Evolutionary conservation across 768 basidiomycete species (phyloP), one percentile per base, ranked within the genome.

Genomic region (Boletus reticulatus): DNA sequence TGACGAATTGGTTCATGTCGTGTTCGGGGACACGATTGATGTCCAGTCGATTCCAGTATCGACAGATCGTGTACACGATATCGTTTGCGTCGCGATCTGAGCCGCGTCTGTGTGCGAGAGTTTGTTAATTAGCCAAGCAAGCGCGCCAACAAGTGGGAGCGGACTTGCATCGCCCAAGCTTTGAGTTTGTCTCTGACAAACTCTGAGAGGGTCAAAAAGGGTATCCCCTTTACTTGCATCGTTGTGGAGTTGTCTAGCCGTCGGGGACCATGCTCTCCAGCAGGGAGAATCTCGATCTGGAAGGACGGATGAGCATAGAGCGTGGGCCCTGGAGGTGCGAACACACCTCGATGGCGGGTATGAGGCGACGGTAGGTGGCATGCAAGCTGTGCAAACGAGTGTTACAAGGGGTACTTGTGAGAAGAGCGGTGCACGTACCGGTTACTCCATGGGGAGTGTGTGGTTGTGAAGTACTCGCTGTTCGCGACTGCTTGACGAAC

Each of bases 171-270:
- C 60, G 84, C 78, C 91, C 91, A 94, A 17, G 82, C 72, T 62
- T 89, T 92, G 49, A 94, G 76, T 76, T 93, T 94, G 44, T 89
- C 90, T 63, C 91, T 80, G 64, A 93, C 73, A 73, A 93, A 93
- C 70, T 94, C 91, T 39, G 91, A 90, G 56, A 89, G 76, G n/a
- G 86, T 85, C 62, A 94, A 73, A 76, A 93, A 93, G 11, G 91
- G 92, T 6, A 93, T 74, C 20, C 82, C 81, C 53, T 85, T 84
- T 20, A 93, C 67, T 54, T 73, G 79, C 79, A 85, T 87, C 53
- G 85, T 83, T 4, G 85, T 91, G 32, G 80, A 75, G 49, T 74
- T 66, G 72, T 92, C 86, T 43, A 92, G 78, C 61, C 80, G 80
- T 47, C 89, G 86, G 44, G 90, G 91, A 3, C 91, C 90, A 48